Conservation (phyloP, 371 early-diverging fungal genomes). For the Mortierella sp. region DNA sequence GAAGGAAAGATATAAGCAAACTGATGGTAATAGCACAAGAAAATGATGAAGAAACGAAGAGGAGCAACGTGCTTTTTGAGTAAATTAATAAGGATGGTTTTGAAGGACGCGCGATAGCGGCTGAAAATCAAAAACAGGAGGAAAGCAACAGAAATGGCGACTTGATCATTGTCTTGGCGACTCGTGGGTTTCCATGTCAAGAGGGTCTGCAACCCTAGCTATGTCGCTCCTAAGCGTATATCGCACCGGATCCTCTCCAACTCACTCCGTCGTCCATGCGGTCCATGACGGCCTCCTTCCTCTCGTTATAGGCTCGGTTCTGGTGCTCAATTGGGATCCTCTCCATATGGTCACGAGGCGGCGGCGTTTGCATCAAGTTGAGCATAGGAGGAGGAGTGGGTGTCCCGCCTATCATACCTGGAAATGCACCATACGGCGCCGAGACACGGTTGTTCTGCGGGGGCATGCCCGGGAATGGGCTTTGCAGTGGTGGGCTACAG, state of each 20-base stretch:
- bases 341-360: slow-evolving; percentile 23
- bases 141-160: too few species aligned
- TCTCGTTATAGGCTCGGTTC: slow-evolving; percentile 24
- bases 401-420: slow-evolving; percentile 35
- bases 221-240: slow-evolving; percentile 17
- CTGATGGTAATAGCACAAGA: too few species aligned
- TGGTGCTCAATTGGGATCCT: slow-evolving; percentile 17
- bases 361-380: slow-evolving; percentile 28
- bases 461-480: slow-evolving; percentile 30
- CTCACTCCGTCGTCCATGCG: slow-evolving; percentile 38
- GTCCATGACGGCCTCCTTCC: slow-evolving; percentile 35
- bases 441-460: slow-evolving; percentile 23
- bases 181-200: background rate
- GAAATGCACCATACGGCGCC: slow-evolving; percentile 27
- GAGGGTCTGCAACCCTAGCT: background rate
- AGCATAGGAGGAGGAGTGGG: slow-evolving; percentile 19
- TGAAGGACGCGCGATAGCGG: too few species aligned
- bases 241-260: slow-evolving; percentile 44
- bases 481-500: slow-evolving; percentile 25
- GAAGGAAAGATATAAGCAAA: too few species aligned
- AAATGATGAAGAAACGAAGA: too few species aligned
- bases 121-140: too few species aligned
- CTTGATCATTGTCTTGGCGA: too few species aligned
- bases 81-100: too few species aligned
- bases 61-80: too few species aligned